Evolutionary conservation across 805 yeast species (phyloP).

Genomic region (Ogataea methanolica): DNA sequence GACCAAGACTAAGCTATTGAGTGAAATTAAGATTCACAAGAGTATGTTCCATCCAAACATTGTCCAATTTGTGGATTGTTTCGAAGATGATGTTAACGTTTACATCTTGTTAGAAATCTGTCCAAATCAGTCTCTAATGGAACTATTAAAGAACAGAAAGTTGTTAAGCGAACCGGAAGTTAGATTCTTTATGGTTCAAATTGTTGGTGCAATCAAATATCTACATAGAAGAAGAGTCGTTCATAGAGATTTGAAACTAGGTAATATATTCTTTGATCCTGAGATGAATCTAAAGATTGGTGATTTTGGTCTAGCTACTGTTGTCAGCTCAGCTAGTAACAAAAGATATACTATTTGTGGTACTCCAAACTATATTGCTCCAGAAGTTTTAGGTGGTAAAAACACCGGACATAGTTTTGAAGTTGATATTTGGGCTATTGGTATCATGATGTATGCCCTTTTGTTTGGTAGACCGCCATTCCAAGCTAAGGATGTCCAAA

Average conservation of each 20-base stretch:
- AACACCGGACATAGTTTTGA: constrained; percentile 87
- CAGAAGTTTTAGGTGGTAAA: constrained; percentile 91
- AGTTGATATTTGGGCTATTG: constrained; percentile 97
- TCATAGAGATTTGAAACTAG: constrained; percentile 93
- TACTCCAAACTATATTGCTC: constrained; percentile 98
- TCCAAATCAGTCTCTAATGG: constrained; percentile 93
- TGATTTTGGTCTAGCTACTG: constrained; percentile 97
- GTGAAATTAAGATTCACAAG: constrained; percentile 94
- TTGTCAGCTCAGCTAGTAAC: constrained; percentile 61
- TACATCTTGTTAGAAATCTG: constrained; percentile 92
- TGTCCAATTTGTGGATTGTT: constrained; percentile 92
- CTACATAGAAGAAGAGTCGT: constrained; percentile 89
- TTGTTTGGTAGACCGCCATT: constrained; percentile 95
- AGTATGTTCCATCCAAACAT: constrained; percentile 83
- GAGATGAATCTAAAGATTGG: constrained; percentile 94
- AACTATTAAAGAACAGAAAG: constrained; percentile 78
- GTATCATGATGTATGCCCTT: constrained; percentile 92
- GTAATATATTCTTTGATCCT: constrained; percentile 91
- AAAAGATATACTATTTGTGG: constrained; percentile 95
- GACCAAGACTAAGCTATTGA: constrained; percentile 78
- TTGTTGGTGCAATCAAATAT: constrained; percentile 89
- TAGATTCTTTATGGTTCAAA: constrained; percentile 83
- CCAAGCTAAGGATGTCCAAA: constrained; percentile 90
- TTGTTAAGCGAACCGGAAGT: constrained; percentile 89
- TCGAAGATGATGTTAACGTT: constrained; percentile 93